These are phyloP conservation scores for Pseudoturritis turrita DNA, from an alignment of 345 rosid genomes.

Conservation along the genomic window DNA sequence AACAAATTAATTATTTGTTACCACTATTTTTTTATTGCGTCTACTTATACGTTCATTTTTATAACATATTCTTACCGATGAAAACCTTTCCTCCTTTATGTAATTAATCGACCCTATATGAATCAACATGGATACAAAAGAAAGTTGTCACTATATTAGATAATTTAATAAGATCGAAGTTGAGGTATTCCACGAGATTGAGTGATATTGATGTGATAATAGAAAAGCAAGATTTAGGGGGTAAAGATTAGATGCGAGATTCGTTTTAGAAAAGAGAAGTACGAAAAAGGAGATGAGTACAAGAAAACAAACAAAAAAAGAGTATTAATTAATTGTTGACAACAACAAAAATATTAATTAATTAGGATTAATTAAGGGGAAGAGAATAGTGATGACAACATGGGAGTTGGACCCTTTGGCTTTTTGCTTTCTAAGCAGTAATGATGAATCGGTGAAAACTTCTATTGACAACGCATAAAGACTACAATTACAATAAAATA, in stretches of 20 bases:
- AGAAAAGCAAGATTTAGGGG: constrained; percentile 29
- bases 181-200: constrained; percentile 10
- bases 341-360: too few relatives aligned
- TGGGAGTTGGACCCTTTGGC: constrained; percentile 33
- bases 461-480: constrained; percentile 36
- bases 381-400: constrained; percentile 31
- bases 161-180: not conserved
- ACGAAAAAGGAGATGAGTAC: constrained; percentile 31
- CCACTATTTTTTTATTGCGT: too few relatives aligned
- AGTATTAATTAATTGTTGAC: too few relatives aligned
- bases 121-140: not conserved
- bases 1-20: too few relatives aligned
- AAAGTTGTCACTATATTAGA: not conserved
- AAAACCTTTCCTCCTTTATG: too few relatives aligned
- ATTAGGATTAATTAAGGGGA: constrained; percentile 1
- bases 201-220: constrained; percentile 12
- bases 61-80: too few relatives aligned
- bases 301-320: constrained; percentile 9
- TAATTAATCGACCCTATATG: too few relatives aligned
- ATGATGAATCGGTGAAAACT: constrained; percentile 30
- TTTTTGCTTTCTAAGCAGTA: constrained; percentile 31
- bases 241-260: constrained; percentile 32
- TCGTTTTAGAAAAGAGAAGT: constrained; percentile 26
- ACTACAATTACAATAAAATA: constrained; percentile 7
- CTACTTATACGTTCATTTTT: too few relatives aligned